Evolutionary conservation across 805 yeast genomes (phyloP).

Genomic region (Starmerella apicola): DNA sequence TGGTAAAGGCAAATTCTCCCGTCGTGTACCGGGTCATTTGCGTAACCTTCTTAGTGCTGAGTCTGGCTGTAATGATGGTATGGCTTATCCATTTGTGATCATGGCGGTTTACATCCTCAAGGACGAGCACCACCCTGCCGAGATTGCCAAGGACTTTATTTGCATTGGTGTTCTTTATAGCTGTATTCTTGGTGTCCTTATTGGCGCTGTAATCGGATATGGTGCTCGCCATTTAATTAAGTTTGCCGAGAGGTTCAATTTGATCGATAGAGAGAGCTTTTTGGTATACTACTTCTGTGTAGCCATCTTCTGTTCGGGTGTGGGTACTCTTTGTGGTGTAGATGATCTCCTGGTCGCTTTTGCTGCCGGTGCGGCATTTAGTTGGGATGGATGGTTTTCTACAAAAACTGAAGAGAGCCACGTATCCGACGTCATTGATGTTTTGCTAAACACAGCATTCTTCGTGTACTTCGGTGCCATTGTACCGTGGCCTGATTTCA

Average conservation of each 20-base stretch:
- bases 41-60: slow-evolving; percentile 74
- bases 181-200: slow-evolving; percentile 62
- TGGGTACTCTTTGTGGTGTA: slow-evolving; percentile 76
- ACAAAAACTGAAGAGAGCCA: slow-evolving; percentile 71
- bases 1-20: slow-evolving; percentile 85
- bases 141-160: slow-evolving; percentile 71
- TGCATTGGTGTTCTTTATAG: slow-evolving; percentile 65
- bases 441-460: slow-evolving; percentile 68
- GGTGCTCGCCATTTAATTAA: slow-evolving; percentile 56
- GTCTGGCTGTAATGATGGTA: slow-evolving; percentile 86
- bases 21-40: slow-evolving; percentile 85
- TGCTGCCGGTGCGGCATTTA: slow-evolving; percentile 85
- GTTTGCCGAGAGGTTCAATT: slow-evolving; percentile 53
- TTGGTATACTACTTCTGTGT: slow-evolving; percentile 72
- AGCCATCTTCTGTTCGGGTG: slow-evolving; percentile 76
- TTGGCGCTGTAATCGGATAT: slow-evolving; percentile 66
- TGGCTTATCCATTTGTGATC: slow-evolving; percentile 84
- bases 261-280: slow-evolving; percentile 82
- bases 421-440: slow-evolving; percentile 81
- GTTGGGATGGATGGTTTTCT: slow-evolving; percentile 90
- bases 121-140: slow-evolving; percentile 52
- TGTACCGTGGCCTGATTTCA: slow-evolving; percentile 76
- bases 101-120: slow-evolving; percentile 55
- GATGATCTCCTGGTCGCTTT: slow-evolving; percentile 83
- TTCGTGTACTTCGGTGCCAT: slow-evolving; percentile 86